phyloP scores from a whole-genome alignment of 331 rosid species.

The Pyracantha coccinea region DNA sequence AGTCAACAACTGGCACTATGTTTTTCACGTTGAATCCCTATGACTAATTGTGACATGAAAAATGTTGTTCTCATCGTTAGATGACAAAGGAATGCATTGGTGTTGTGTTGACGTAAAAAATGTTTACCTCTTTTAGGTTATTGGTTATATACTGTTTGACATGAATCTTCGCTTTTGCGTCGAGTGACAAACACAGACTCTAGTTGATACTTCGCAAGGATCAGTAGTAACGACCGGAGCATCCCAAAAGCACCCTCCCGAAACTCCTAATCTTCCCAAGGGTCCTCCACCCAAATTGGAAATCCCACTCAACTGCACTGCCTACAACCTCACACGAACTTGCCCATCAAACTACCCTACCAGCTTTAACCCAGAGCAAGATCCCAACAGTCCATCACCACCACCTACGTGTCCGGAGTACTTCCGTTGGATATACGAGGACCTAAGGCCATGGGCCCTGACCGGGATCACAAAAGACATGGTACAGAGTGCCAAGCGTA shows the following conservation, averaged over 20 bases:
- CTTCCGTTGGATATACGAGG: conserved; percentile 93
- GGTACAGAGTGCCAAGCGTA: conserved; percentile 35
- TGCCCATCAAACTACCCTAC: conserved; percentile 41
- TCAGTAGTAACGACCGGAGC: not conserved
- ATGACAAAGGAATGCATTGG: no score
- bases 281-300: conserved; percentile 8
- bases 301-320: conserved; percentile 42
- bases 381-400: not conserved
- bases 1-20: no score
- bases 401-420: conserved; percentile 52
- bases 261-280: not conserved
- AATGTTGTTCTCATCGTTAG: no score
- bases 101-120: no score
- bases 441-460: conserved; percentile 69
- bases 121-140: no score
- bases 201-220: not conserved
- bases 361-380: not conserved
- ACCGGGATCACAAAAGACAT: conserved; percentile 55
- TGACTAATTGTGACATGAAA: no score
- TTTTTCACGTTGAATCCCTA: no score
- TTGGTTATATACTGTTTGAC: no score
- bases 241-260: conserved; percentile 1
- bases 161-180: not conserved
- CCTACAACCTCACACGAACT: conserved; percentile 20
- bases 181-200: conserved; percentile 7